Conservation (phyloP, 2,329 filamentous ascomycete genomes). For the Apiospora saccharicola region DNA sequence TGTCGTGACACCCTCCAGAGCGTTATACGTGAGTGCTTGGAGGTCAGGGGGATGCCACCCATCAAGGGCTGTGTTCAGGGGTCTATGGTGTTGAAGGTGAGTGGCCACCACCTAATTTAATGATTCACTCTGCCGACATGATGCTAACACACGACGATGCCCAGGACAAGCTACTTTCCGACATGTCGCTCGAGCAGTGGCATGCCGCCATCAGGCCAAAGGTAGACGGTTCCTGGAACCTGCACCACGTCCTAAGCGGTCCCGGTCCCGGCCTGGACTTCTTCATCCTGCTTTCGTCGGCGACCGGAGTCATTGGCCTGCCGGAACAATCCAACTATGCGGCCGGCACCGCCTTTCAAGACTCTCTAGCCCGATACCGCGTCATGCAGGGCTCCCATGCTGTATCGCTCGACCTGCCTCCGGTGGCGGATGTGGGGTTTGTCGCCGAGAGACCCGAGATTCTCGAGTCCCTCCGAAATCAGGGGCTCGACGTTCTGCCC, state of each 20-base stretch:
- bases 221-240: slow-evolving; percentile 17
- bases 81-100: slow-evolving; percentile 35
- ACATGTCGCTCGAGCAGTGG: slow-evolving; percentile 1
- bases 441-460: slow-evolving; percentile 36
- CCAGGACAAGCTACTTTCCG: not conserved
- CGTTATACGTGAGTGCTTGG: slow-evolving; percentile 22
- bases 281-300: slow-evolving; percentile 6
- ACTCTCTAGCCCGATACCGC: slow-evolving; percentile 35
- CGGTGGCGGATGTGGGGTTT: slow-evolving; percentile 31
- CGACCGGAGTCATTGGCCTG: not conserved
- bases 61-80: slow-evolving; percentile 31
- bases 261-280: not conserved
- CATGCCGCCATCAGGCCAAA: not conserved
- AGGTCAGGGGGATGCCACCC: slow-evolving; percentile 26
- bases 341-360: slow-evolving; percentile 27
- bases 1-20: slow-evolving; percentile 23
- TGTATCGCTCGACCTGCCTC: slow-evolving; percentile 35
- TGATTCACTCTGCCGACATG: not conserved
- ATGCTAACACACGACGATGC: not conserved
- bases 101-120: not conserved
- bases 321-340: slow-evolving; percentile 12
- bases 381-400: slow-evolving; percentile 30
- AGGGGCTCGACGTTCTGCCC: slow-evolving; percentile 29
- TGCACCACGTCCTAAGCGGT: slow-evolving; percentile 4
- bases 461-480: slow-evolving; percentile 30